Base-by-base conservation (phyloP, 2,329 filamentous ascomycete species). In the Leptosphaerulina australis region DNA sequence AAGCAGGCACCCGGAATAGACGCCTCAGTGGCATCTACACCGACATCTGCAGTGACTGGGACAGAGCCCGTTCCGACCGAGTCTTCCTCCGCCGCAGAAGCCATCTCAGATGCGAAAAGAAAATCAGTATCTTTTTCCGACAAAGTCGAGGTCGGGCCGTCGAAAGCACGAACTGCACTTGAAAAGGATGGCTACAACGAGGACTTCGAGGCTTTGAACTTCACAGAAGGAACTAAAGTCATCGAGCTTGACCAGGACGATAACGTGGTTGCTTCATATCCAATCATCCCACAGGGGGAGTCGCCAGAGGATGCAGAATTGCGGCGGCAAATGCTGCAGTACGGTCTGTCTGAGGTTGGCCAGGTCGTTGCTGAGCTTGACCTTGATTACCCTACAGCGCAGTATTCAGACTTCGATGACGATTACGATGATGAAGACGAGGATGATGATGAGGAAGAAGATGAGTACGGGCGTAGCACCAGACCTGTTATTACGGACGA, bases 321-420 rank as follows among this genome's bases (percentile, higher is more conserved):
- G 18, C 86, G 94, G 5, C 84, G 87, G 49, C 87, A 97, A 66
- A 97, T 99, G 92, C 80, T 97, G 6, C 82, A 89, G 56, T 99
- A 97, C 68, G 87, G 90, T 54, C 77, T 96, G 73, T 87, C 88
- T 34, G 93, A 97, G 71, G 87, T 99, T 49, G 91, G 91, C 3
- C 85, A 90, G 28, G 89, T 99, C 2, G 94, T 99, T 12, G 94
- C 94, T 12, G 91, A 97, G 74, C 82, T 99, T 35, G 84, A 95
- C 50, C 73, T 97, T 2, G 90, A 96, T 55, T 87, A 92, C 52
- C 79, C 78, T 14, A 77, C 69, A 21, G 72, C 69, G 10, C 68
- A 74, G 11, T 83, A 79, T 18, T 77, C 79, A n/a, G 76, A 77
- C 10, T 80, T 84, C n/a, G 68, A 71, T 14, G 72, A 77, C 24